Conservation (phyloP, 805 yeast species). For the Sugiyamaella valdiviana region DNA sequence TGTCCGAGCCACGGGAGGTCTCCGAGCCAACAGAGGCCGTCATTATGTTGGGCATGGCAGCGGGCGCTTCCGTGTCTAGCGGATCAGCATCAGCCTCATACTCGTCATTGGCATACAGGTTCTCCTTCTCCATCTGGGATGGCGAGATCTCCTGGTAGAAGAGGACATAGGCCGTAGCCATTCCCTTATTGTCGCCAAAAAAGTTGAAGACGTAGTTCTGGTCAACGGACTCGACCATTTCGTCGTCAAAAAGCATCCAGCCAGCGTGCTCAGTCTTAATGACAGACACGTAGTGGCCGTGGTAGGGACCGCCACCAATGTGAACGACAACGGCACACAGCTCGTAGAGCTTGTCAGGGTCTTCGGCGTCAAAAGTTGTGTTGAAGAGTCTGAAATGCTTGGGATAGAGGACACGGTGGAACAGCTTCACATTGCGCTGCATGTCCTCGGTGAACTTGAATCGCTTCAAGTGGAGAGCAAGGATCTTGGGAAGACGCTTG, state of each 20-base stretch:
- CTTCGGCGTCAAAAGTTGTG: constrained; percentile 51
- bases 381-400: constrained; percentile 57
- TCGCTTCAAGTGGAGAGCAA: constrained; percentile 82
- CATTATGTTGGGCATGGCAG: neutral
- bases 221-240: constrained; percentile 82
- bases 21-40: constrained; percentile 1
- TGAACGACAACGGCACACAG: constrained; percentile 84
- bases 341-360: constrained; percentile 62
- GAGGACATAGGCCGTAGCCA: constrained; percentile 86
- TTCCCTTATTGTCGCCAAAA: constrained; percentile 80
- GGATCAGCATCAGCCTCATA: constrained; percentile 22
- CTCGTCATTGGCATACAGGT: constrained; percentile 26
- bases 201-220: constrained; percentile 77
- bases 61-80: constrained; percentile 17
- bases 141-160: constrained; percentile 57
- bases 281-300: constrained; percentile 89
- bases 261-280: constrained; percentile 72
- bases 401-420: constrained; percentile 80
- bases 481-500: constrained; percentile 65
- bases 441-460: constrained; percentile 84
- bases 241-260: constrained; percentile 94
- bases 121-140: constrained; percentile 22
- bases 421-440: constrained; percentile 76
- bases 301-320: constrained; percentile 96
- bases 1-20: neutral